Base-by-base conservation (phyloP, 2,329 filamentous ascomycete species). In the Calonectria honghensis region DNA sequence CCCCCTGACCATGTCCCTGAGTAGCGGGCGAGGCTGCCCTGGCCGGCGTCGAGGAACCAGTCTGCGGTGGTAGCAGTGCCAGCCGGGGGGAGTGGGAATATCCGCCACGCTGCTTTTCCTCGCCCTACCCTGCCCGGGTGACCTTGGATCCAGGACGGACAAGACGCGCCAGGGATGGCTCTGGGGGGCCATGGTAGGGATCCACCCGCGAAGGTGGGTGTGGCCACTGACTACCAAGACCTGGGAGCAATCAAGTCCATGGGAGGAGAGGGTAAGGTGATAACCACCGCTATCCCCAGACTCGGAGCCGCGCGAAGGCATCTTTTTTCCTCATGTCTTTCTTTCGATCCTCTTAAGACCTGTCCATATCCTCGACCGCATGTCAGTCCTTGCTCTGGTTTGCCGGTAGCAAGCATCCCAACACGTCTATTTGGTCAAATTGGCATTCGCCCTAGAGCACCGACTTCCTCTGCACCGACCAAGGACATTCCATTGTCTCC, bases 231-330 rank as follows among this genome's bases (percentile, higher is more conserved):
- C 70, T 73, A 69, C 64, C 65, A 76, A 76, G 74, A 78, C 75
- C 73, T 67, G 69, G 59, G 32, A 66, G 70, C 76, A 75, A 67
- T 73, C 71, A 74, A 77, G 73, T 67, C 73, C 41, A 32, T 70
- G 66, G 74, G 73, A 73, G 73, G 70, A 74, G 76, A 72, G 73
- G 74, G 64, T 75, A 78, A 81, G 78, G 79, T 81, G 78, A 81
- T 81, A 81, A 81, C 79, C 75, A 78, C 79, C 70, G 74, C 76
- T 73, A 77, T 81, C 79, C 79, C 79, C 79, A 81, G 75, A 75
- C 77, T 78, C 77, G 63, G 77, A 70, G 66, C 75, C 63, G 70
- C 70, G 76, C 71, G 68, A 73, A 67, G 64, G 54, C 70, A 67
- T 68, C 70, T 76, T 71, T 68, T 80, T 76, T 73, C 65, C 65